Percentiles rank a stretch among this genome's conserved stretches.
These are phyloP conservation scores for Secale cereale DNA, from an alignment of 176 grass and related monocot species.

Conservation along the genomic window DNA sequence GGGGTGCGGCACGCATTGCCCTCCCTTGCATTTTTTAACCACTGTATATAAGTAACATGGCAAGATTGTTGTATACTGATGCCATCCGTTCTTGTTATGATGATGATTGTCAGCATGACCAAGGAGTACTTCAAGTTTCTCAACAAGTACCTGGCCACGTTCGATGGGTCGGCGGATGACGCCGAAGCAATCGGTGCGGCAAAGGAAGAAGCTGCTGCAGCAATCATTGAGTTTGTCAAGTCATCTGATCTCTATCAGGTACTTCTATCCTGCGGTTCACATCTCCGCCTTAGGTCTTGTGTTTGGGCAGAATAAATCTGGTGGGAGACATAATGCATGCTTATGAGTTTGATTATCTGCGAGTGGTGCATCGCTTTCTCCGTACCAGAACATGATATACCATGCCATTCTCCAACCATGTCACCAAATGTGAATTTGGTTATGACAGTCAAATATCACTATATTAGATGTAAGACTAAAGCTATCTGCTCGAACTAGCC, in stretches of 20 bases:
- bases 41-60: not conserved
- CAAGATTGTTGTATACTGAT: not conserved
- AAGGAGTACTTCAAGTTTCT: constrained; percentile 84
- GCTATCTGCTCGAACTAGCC: not conserved
- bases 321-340: not conserved
- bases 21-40: not conserved
- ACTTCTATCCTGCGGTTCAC: not conserved
- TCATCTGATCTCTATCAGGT: constrained; percentile 73
- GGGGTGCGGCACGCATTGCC: constrained; percentile 22
- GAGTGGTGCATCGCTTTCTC: not conserved
- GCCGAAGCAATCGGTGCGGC: constrained; percentile 49
- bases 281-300: not conserved
- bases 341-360: not conserved
- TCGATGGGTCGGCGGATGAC: constrained; percentile 53
- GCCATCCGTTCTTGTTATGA: not conserved
- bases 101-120: constrained; percentile 52
- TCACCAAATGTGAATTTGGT: not conserved
- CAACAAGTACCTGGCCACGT: constrained; percentile 79
- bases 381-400: not conserved
- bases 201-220: constrained; percentile 69
- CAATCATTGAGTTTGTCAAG: constrained; percentile 80
- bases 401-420: not conserved
- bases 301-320: not conserved
- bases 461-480: not conserved
- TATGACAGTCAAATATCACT: not conserved